Evolutionary conservation across 768 basidiomycete species (phyloP).

Genomic region (Trametopsis cervina): DNA sequence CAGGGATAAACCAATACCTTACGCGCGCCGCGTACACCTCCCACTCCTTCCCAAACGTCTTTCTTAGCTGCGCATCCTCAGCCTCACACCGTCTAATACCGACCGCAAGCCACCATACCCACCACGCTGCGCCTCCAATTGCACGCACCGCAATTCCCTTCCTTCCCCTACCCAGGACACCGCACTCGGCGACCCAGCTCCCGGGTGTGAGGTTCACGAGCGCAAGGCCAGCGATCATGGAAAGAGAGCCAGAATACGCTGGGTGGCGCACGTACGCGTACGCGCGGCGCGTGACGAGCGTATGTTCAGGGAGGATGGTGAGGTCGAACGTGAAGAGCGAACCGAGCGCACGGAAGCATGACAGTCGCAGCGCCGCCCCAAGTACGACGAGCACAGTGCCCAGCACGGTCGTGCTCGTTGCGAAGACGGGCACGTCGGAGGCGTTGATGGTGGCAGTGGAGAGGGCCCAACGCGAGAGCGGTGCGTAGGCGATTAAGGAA

Average conservation of each 20-base stretch:
- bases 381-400: constrained; percentile 7
- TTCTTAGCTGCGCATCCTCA: constrained; percentile 14
- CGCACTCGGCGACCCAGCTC: constrained; percentile 15
- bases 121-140: constrained; percentile 1
- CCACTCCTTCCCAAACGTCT: constrained; percentile 16
- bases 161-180: constrained; percentile 1
- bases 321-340: constrained; percentile 30
- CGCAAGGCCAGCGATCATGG: constrained; percentile 11
- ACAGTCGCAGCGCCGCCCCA: constrained; percentile 12
- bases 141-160: not conserved
- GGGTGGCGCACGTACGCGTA: constrained; percentile 32
- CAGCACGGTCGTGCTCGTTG: constrained; percentile 2
- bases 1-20: constrained; percentile 16
- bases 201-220: constrained; percentile 14
- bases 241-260: constrained; percentile 21
- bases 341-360: constrained; percentile 27
- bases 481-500: constrained; percentile 14
- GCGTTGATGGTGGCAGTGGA: not conserved
- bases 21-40: constrained; percentile 13
- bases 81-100: constrained; percentile 5
- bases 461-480: constrained; percentile 5
- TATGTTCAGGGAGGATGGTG: constrained; percentile 23
- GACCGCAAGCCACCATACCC: constrained; percentile 9
- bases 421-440: not conserved
- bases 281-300: constrained; percentile 28